Percentiles rank a stretch among this genome's conserved stretches.
phyloP scores from a whole-genome alignment of 192 early-diverging fungal genomes.

The Mortierella antarctica region DNA sequence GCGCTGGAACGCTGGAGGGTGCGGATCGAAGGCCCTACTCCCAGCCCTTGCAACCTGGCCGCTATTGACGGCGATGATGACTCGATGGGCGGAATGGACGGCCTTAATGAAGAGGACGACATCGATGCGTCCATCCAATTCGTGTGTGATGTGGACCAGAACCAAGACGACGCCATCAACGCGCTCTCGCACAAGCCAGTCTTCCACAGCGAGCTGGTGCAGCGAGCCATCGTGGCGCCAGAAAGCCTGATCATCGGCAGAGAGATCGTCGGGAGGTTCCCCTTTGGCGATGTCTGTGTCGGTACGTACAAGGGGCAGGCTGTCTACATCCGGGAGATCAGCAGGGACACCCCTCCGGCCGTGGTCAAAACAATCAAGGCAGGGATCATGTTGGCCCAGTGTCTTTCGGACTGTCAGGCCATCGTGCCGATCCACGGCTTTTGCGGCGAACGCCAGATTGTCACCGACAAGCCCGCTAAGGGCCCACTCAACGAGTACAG shows the following conservation, averaged over 20 bases:
- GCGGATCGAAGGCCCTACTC: too few relatives aligned
- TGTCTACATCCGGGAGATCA: background rate
- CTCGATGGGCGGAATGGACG: background rate
- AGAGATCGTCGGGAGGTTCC: constrained; percentile 1
- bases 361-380: background rate
- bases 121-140: background rate
- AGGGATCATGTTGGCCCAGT: background rate
- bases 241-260: background rate
- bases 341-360: background rate
- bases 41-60: too few relatives aligned
- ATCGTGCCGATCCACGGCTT: constrained; percentile 3
- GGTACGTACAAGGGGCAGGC: constrained; percentile 1
- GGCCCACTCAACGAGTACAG: constrained; percentile 8
- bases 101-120: background rate
- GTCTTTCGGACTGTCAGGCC: constrained; percentile 3
- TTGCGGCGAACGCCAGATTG: background rate
- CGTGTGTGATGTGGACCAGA: background rate
- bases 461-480: background rate
- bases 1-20: constrained; percentile 4
- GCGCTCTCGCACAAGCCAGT: background rate
- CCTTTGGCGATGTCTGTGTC: background rate
- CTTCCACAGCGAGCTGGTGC: background rate
- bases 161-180: constrained; percentile 1
- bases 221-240: constrained; percentile 10
- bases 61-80: too few relatives aligned